A percentile compares a stretch with the other conserved stretches of the same genome.
These are phyloP conservation scores for Cercospora sp. DNA, from an alignment of 2,329 filamentous ascomycete species.

Conservation along the genomic window DNA sequence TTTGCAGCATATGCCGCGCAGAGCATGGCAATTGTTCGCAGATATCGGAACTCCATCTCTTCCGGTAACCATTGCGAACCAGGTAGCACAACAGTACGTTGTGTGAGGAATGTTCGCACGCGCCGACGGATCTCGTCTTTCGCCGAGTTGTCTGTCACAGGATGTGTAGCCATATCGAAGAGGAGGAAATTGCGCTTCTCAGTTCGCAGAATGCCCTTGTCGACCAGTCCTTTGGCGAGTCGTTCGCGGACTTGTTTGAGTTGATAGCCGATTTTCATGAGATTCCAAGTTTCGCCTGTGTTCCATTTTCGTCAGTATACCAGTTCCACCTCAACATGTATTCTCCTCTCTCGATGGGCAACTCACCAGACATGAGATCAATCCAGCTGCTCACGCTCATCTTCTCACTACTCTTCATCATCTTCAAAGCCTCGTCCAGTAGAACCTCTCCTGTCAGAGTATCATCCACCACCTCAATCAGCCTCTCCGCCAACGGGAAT, in stretches of 20 bases:
- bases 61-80: slow-evolving; percentile 87
- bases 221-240: slow-evolving; percentile 92
- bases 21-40: slow-evolving; percentile 91
- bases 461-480: slow-evolving; percentile 97
- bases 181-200: slow-evolving; percentile 99
- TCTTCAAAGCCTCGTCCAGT: slow-evolving; percentile 95
- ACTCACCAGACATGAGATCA: slow-evolving; percentile 90
- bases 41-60: slow-evolving; percentile 88
- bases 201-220: slow-evolving; percentile 97
- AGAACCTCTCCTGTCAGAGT: slow-evolving; percentile 95
- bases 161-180: slow-evolving; percentile 99
- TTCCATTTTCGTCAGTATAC: slow-evolving; percentile 13
- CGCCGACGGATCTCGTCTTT: slow-evolving; percentile 96
- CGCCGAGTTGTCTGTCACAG: slow-evolving; percentile 90
- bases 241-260: slow-evolving; percentile 98
- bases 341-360: background rate
- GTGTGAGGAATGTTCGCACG: slow-evolving; percentile 88
- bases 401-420: slow-evolving; percentile 99
- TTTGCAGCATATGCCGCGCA: slow-evolving; percentile 98
- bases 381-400: slow-evolving; percentile 99
- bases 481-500: slow-evolving; percentile 86
- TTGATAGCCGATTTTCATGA: slow-evolving; percentile 99
- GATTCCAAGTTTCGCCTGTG: slow-evolving; percentile 95
- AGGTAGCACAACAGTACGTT: slow-evolving; percentile 88
- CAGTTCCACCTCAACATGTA: background rate